Evolutionary conservation across 495 filamentous ascomycete species (phyloP), one percentile per base, ranked within the genome.

Genomic region (Penicillium fimorum): DNA sequence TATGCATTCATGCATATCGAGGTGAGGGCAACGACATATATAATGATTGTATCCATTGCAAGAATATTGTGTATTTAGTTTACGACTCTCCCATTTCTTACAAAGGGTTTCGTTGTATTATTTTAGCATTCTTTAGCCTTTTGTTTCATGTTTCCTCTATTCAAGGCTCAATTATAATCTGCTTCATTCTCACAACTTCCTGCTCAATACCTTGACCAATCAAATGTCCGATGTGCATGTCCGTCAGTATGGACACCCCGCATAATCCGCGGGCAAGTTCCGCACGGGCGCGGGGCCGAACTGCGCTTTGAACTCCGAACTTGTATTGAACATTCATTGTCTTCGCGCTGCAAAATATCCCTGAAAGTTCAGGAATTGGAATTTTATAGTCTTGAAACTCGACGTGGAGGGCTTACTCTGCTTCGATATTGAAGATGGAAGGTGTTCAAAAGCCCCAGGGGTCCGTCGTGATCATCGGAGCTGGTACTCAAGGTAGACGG

Each of bases 401-500:
- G 4, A 13, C 43, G 11, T 13, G 6, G 7, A 20, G 10, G n/a
- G 11, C 27, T 25, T 25, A 47, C 15, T 20, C 25, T 29, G n/a
- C 9, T 29, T 12, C 9, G 25, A 47, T 35, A 51, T 51, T 25
- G 13, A 57, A 33, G 2, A 32, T 58, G 43, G 35, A 47, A 41
- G 45, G 7, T 5, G 11, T 32, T 3, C 53, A 46, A 46, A 41
- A 38, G 15, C 53, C 57, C 5, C n/a, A 44, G 15, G 58, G 58
- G 17, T 61, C 58, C 4, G 58, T 61, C 15, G 54, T 61, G 32
- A 67, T 73, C 25, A 50, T 74, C 5, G 73, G 73, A 4, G 73
- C 73, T n/a, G 73, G 73, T 12, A 69, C 65, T 27, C 73, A 76
- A 59, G 73, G 73, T 9, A 56, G 64, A 45, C 55, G 73, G 8